phyloP scores from a whole-genome alignment of 768 basidiomycete genomes.

The Suillus plorans region DNA sequence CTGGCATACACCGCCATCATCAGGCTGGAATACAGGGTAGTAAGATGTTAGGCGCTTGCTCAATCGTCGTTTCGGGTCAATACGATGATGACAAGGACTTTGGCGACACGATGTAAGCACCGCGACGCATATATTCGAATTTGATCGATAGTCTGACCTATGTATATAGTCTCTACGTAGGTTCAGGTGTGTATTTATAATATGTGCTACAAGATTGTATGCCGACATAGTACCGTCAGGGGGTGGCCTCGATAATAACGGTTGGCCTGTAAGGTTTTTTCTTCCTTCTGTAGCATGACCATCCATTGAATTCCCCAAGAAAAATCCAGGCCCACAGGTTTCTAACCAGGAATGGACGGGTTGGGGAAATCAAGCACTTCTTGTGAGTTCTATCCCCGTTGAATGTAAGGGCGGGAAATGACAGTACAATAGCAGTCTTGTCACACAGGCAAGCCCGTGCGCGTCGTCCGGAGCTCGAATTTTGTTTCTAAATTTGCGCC shows the following conservation, averaged over 20 bases:
- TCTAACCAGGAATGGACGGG: conserved; percentile 22
- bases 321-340: conserved; percentile 18
- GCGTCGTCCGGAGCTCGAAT: conserved; percentile 26
- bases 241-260: conserved; percentile 8
- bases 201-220: background rate
- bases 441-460: conserved; percentile 18
- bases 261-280: conserved; percentile 7
- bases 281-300: background rate
- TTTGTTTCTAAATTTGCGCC: conserved; percentile 26
- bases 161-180: conserved; percentile 26
- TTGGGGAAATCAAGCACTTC: conserved; percentile 14
- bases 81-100: conserved; percentile 26
- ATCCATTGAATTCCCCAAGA: conserved; percentile 10
- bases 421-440: conserved; percentile 18
- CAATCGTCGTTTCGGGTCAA: conserved; percentile 18
- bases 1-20: conserved; percentile 18
- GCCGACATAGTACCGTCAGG: conserved; percentile 9
- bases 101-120: conserved; percentile 25
- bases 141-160: background rate
- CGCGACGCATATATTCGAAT: background rate
- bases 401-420: background rate
- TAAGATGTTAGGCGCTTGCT: conserved; percentile 10
- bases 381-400: conserved; percentile 9
- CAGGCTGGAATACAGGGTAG: conserved; percentile 24
- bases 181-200: conserved; percentile 8